Conservation (phyloP, 345 rosid species). For the Hirschfeldia incana region DNA sequence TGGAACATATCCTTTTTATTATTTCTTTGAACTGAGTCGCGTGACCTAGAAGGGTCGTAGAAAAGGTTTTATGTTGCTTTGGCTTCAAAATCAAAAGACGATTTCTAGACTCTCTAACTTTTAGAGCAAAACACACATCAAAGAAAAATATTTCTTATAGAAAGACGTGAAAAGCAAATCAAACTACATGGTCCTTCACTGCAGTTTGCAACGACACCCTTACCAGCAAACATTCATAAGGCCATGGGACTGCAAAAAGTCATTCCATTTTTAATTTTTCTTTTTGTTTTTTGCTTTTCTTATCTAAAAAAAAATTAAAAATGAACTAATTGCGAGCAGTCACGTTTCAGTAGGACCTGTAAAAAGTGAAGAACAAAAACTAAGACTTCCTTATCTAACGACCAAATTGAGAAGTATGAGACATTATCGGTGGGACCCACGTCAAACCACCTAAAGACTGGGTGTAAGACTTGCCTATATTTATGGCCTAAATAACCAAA, state of each 20-base stretch:
- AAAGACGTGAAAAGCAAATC: neutral
- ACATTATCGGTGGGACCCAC: too few species aligned
- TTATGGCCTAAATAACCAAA: neutral
- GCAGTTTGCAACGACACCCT: neutral
- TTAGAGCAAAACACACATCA: neutral
- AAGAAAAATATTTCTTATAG: neutral
- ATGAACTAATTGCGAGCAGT: too few species aligned
- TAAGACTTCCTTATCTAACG: too few species aligned
- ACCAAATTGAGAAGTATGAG: too few species aligned
- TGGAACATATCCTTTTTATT: neutral
- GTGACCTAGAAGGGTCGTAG: neutral
- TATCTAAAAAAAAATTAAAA: too few species aligned
- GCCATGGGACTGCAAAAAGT: too few species aligned
- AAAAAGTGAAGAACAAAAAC: too few species aligned
- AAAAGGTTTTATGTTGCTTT: neutral
- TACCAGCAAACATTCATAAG: neutral
- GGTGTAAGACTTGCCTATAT: too few species aligned
- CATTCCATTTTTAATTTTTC: too few species aligned
- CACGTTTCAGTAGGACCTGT: too few species aligned
- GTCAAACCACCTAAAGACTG: too few species aligned
- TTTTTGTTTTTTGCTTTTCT: too few species aligned
- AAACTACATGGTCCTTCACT: neutral
- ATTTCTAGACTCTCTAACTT: neutral
- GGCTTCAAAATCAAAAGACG: neutral
- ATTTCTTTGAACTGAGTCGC: neutral